These are phyloP conservation scores for Barnettozyma sucrosica DNA, from an alignment of 805 yeast genomes.

Conservation along the genomic window DNA sequence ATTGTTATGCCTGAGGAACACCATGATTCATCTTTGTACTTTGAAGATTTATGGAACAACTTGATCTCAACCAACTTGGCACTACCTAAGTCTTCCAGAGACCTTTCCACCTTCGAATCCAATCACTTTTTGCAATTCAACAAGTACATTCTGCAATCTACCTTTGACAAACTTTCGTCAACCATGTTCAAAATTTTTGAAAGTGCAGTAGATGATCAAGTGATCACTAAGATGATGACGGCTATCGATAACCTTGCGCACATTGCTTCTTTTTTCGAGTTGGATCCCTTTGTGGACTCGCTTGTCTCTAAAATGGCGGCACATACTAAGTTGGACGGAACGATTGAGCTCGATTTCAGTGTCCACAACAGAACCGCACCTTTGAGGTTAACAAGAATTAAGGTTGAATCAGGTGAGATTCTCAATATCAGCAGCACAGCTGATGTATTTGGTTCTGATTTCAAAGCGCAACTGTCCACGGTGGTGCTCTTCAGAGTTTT, in stretches of 20 bases:
- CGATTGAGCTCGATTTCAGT: constrained; percentile 5
- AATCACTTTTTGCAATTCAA: constrained; percentile 53
- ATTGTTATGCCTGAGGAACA: constrained; percentile 98
- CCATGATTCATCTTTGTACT: constrained; percentile 87
- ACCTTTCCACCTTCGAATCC: constrained; percentile 11
- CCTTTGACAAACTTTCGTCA: constrained; percentile 59
- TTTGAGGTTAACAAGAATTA: constrained; percentile 21
- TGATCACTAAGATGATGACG: constrained; percentile 80
- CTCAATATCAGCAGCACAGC: constrained; percentile 77
- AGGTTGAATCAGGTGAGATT: constrained; percentile 25
- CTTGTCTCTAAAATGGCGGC: constrained; percentile 62
- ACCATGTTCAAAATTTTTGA: constrained; percentile 75
- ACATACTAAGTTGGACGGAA: constrained; percentile 57
- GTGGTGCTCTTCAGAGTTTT: constrained; percentile 79
- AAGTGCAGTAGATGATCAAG: constrained; percentile 85
- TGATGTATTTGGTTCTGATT: constrained; percentile 81
- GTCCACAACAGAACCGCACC: constrained; percentile 7
- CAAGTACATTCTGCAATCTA: constrained; percentile 57
- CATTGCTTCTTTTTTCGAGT: constrained; percentile 61
- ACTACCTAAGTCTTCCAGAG: constrained; percentile 24
- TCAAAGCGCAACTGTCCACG: constrained; percentile 85
- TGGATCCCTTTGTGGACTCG: constrained; percentile 53
- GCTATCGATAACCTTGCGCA: constrained; percentile 81
- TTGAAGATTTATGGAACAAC: constrained; percentile 82
- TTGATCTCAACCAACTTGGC: constrained; percentile 41